Evolutionary conservation across 331 rosid species (phyloP), one percentile per base, ranked within the genome.

Genomic region (Dryas integrifolia): DNA sequence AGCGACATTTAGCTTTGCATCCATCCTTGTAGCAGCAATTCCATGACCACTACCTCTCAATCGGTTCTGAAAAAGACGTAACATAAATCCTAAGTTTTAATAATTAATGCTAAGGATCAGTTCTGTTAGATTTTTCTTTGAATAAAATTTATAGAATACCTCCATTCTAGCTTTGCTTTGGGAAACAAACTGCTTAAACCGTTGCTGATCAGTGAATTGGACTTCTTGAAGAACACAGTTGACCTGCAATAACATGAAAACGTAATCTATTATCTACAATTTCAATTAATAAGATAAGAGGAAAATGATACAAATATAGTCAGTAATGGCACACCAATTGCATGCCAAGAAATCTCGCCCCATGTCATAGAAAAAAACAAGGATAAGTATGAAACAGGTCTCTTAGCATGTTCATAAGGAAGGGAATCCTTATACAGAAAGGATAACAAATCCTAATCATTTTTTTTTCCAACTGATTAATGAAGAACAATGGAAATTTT

Each of bases 11-110:
- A 91, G 82, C 79, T 95, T 95, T 18, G 96, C 98, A 77, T 92
- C 96, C 96, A 95, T 91, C 87, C 97, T 89, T 73, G 97, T 87
- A 77, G 99, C 99, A 6, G 92, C 96, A 78, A 95, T 82, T 80
- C 92, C 97, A 79, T 95, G 99, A 63, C 99, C 99, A 44, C 99
- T 85, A 38, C 96, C 99, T 84, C 99, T 89, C 80, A 95, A 69
- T 43, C 96, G 96, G 78, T 89, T 91, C 99, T 95, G 84, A 75
- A 58, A 67, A 72, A 56, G 18, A 79, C 18, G 64, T 3, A 59
- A 76, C 70, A 80, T 58, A 65, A 67, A 35, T 24, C 40, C 39
- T 69, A 48, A 71, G 48, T 58, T 71, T 74, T 38, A 50, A 43
- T 62, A 7, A 83, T 30, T 12, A 62, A 71, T n/a, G 18, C 46